Conservation (phyloP, 306 rosid species). For the Astragalus membranaceus region DNA sequence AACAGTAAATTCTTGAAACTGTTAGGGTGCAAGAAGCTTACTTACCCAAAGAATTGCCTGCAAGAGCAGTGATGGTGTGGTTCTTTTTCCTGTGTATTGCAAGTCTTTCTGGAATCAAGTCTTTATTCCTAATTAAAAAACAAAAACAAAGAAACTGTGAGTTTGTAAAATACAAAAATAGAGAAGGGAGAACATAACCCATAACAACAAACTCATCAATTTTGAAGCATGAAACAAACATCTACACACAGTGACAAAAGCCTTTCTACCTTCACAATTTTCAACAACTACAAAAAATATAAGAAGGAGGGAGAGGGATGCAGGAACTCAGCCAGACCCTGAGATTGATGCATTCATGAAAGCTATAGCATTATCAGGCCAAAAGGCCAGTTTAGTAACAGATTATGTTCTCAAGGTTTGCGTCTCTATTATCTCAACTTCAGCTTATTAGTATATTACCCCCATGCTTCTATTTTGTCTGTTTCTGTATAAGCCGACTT, state of each 20-base stretch:
- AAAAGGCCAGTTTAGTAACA: too few relatives aligned
- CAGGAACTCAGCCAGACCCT: too few relatives aligned
- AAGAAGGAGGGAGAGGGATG: too few relatives aligned
- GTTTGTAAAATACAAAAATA: not conserved
- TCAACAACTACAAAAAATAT: too few relatives aligned
- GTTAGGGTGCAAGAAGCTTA: not conserved
- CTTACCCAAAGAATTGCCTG: conserved; percentile 25
- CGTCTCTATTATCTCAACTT: too few relatives aligned
- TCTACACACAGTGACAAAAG: not conserved
- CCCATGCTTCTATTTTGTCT: too few relatives aligned
- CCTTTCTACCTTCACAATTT: not conserved
- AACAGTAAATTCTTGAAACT: too few relatives aligned
- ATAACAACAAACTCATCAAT: not conserved
- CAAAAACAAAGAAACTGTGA: not conserved
- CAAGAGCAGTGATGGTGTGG: not conserved
- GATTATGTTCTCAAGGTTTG: too few relatives aligned
- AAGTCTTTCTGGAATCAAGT: conserved; percentile 10
- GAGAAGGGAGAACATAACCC: not conserved
- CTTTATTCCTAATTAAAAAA: conserved; percentile 21
- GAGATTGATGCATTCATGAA: too few relatives aligned
- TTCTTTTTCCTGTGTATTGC: not conserved
- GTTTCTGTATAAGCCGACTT: too few relatives aligned
- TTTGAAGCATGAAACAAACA: not conserved
- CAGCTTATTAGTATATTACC: too few relatives aligned
- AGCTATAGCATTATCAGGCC: too few relatives aligned